A percentile compares a stretch with the other conserved stretches of the same genome.
Evolutionary conservation across 164 flowering plant species (phyloP).

Genomic region (Hamamelis virginiana): DNA sequence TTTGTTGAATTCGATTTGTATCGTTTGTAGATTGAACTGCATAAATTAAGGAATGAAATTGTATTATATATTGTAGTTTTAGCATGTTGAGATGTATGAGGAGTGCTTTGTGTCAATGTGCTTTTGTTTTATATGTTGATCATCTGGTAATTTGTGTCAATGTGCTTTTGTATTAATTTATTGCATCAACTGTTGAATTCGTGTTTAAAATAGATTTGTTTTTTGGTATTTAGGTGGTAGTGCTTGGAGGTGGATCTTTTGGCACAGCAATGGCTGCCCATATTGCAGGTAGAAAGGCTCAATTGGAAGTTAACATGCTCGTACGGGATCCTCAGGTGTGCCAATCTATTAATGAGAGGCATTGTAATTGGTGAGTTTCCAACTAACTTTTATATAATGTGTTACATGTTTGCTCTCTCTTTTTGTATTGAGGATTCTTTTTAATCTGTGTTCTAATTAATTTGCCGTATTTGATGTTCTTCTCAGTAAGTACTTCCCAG

Average conservation of each 20-base stretch:
- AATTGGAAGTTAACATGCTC: slow-evolving; percentile 80
- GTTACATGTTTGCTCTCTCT: not conserved
- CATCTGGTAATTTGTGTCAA: too few relatives aligned
- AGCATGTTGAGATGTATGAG: too few relatives aligned
- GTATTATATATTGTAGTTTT: too few relatives aligned
- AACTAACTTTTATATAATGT: not conserved
- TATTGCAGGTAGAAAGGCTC: slow-evolving; percentile 68
- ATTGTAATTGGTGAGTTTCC: slow-evolving; percentile 56
- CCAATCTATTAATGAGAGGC: slow-evolving; percentile 69
- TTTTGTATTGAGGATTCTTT: not conserved
- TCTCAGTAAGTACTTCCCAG: slow-evolving; percentile 81
- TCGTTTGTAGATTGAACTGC: too few relatives aligned
- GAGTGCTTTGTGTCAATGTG: not conserved
- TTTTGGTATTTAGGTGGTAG: slow-evolving; percentile 61
- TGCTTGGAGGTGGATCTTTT: slow-evolving; percentile 98
- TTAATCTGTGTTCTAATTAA: not conserved
- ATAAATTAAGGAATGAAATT: too few relatives aligned
- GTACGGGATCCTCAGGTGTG: slow-evolving; percentile 79
- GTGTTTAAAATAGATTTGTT: not conserved
- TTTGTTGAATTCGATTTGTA: too few relatives aligned
- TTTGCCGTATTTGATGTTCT: not conserved
- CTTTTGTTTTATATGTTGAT: not conserved
- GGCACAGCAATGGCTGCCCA: slow-evolving; percentile 99
- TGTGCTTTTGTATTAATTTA: not conserved
- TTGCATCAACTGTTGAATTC: not conserved